These are phyloP conservation scores for Murraya paniculata DNA, from an alignment of 345 rosid genomes.

Conservation along the genomic window DNA sequence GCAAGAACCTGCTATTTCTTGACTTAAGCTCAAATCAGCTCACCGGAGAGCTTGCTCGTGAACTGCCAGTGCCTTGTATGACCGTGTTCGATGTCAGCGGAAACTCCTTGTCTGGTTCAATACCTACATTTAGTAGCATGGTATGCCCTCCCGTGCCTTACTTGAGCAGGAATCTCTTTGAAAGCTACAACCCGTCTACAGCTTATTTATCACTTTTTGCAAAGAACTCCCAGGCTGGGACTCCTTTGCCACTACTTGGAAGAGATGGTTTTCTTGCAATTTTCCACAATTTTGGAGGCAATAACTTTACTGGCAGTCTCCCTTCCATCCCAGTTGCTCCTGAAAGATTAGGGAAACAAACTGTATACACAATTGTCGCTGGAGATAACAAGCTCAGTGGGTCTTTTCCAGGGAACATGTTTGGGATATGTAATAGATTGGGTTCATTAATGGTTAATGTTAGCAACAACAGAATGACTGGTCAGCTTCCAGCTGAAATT, in stretches of 20 bases:
- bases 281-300: slow-evolving; percentile 69
- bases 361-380: slow-evolving; percentile 54
- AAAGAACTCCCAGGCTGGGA: slow-evolving; percentile 39
- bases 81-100: slow-evolving; percentile 72
- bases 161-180: slow-evolving; percentile 22
- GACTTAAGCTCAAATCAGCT: slow-evolving; percentile 71
- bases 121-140: slow-evolving; percentile 51
- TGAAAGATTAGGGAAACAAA: slow-evolving; percentile 49
- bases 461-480: slow-evolving; percentile 51
- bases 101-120: slow-evolving; percentile 63
- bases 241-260: slow-evolving; percentile 22
- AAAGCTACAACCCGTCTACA: slow-evolving; percentile 36
- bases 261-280: slow-evolving; percentile 42
- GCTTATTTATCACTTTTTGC: slow-evolving; percentile 59
- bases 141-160: slow-evolving; percentile 48
- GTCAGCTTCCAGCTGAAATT: slow-evolving; percentile 41
- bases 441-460: slow-evolving; percentile 42
- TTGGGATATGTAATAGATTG: slow-evolving; percentile 43
- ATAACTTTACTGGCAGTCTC: slow-evolving; percentile 68
- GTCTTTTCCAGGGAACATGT: slow-evolving; percentile 41
- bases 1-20: slow-evolving; percentile 66
- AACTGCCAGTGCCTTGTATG: slow-evolving; percentile 76
- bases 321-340: slow-evolving; percentile 52
- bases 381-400: slow-evolving; percentile 55
- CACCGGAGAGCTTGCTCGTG: slow-evolving; percentile 51